Conservation (phyloP, 2,329 filamentous ascomycete species). For the Xylariales sp. region DNA sequence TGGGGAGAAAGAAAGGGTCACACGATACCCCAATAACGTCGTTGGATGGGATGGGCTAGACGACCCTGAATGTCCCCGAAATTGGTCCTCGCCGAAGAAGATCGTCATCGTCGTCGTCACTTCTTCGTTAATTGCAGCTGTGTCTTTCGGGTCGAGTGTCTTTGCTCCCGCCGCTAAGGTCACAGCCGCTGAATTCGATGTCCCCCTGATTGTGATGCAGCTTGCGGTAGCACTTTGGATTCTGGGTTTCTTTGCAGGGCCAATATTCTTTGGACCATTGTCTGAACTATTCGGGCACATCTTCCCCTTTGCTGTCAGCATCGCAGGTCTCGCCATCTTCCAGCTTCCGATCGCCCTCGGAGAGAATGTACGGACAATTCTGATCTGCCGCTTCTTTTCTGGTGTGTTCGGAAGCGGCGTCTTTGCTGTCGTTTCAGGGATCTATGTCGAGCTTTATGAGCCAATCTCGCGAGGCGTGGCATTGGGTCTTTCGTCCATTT, state of each 20-base stretch:
- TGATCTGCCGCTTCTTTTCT: conserved; percentile 17
- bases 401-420: conserved; percentile 14
- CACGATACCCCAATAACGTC: conserved; percentile 4
- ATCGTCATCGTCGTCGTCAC: conserved; percentile 13
- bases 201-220: conserved; percentile 13
- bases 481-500: conserved; percentile 12
- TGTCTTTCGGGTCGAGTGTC: conserved; percentile 16
- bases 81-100: conserved; percentile 13
- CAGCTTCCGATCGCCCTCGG: conserved; percentile 17
- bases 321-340: conserved; percentile 14
- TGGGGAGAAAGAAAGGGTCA: too few relatives aligned
- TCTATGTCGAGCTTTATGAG: conserved; percentile 17
- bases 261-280: conserved; percentile 14
- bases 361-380: conserved; percentile 12
- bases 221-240: conserved; percentile 14
- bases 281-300: conserved; percentile 14
- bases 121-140: conserved; percentile 12
- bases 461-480: conserved; percentile 14
- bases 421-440: conserved; percentile 13
- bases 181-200: conserved; percentile 11
- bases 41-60: conserved; percentile 16
- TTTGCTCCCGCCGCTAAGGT: conserved; percentile 13
- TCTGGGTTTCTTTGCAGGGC: conserved; percentile 13
- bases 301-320: conserved; percentile 11
- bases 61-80: conserved; percentile 15